Evolutionary conservation across 2,329 filamentous ascomycete species (phyloP).

Genomic region (Fusarium vanettenii): DNA sequence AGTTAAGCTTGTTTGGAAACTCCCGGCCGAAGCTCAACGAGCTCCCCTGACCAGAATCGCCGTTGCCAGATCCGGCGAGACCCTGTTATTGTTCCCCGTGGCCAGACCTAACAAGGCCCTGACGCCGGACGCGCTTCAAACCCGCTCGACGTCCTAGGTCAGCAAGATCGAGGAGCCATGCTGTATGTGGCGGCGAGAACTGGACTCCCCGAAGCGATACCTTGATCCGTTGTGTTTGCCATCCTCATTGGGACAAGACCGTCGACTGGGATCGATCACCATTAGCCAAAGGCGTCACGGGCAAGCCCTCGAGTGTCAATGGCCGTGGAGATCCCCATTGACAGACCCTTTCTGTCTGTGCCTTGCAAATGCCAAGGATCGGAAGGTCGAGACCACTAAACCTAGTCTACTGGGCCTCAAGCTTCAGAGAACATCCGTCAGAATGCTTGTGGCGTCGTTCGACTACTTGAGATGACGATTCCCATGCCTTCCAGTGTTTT

Average conservation of each 20-base stretch:
- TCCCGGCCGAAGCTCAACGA: background rate
- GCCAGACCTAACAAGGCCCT: constrained; percentile 11
- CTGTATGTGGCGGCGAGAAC: background rate
- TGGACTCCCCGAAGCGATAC: constrained; percentile 1
- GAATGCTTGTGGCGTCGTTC: background rate
- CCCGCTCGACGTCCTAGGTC: constrained; percentile 1
- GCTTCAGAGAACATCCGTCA: background rate
- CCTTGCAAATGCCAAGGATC: background rate
- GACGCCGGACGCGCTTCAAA: background rate
- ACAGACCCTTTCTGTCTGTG: background rate
- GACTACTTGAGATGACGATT: constrained; percentile 21
- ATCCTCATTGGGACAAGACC: constrained; percentile 2
- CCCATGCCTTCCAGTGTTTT: background rate
- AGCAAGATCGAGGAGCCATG: background rate
- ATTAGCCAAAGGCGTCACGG: constrained; percentile 19
- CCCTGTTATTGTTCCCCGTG: background rate
- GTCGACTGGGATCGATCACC: background rate
- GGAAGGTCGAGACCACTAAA: background rate
- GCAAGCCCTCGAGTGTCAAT: background rate
- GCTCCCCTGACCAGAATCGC: background rate
- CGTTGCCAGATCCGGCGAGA: constrained; percentile 24
- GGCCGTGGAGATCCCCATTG: background rate
- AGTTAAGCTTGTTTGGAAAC: background rate
- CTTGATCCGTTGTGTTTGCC: background rate
- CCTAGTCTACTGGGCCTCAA: background rate